Conservation (phyloP, 1,139 yeast genomes). For the Tardiomyces depauwii region DNA sequence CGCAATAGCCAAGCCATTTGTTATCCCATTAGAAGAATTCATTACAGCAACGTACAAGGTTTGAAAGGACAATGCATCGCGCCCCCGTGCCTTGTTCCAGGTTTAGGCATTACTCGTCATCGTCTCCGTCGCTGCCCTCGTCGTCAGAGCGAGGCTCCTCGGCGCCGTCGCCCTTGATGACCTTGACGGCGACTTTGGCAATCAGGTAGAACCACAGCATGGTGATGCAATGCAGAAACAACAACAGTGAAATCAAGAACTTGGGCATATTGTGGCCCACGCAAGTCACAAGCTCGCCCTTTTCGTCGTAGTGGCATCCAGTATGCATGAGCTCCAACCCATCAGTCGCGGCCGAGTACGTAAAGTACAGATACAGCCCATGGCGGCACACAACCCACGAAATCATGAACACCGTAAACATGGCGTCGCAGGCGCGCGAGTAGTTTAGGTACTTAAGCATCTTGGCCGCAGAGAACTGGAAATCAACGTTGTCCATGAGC, state of each 20-base stretch:
- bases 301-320: conserved; percentile 16
- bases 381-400: conserved; percentile 70
- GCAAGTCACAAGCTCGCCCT: conserved; percentile 34
- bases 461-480: conserved; percentile 61
- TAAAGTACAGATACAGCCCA: conserved; percentile 55
- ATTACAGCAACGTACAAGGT: no score
- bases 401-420: conserved; percentile 56
- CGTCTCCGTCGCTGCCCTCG: conserved; percentile 31
- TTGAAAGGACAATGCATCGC: no score
- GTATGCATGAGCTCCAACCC: conserved; percentile 17
- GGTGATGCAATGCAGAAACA: conserved; percentile 56
- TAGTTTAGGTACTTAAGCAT: conserved; percentile 64
- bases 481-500: conserved; percentile 78
- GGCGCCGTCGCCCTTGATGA: conserved; percentile 57
- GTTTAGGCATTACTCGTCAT: no score
- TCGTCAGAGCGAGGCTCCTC: conserved; percentile 82
- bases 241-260: conserved; percentile 43
- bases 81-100: no score
- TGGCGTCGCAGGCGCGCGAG: conserved; percentile 47
- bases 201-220: conserved; percentile 70
- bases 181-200: conserved; percentile 54
- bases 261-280: conserved; percentile 40
- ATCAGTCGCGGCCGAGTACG: conserved; percentile 17
- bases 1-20: no score
- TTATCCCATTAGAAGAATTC: no score